Conservation (phyloP, 441 rosid genomes). For the Biscutella laevigata region DNA sequence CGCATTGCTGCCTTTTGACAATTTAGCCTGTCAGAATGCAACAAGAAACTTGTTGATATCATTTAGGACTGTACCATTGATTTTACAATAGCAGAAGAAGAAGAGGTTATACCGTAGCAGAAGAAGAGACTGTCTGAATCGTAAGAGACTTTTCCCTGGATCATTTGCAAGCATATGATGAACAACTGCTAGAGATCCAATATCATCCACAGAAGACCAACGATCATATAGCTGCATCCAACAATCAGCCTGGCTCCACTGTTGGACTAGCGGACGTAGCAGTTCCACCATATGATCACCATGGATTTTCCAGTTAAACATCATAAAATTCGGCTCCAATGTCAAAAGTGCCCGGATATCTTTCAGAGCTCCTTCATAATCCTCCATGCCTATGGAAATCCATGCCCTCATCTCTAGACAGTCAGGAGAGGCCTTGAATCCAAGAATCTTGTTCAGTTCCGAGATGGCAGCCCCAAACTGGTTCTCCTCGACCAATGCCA, state of each 20-base stretch:
- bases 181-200: slow-evolving; percentile 87
- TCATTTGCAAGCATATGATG: slow-evolving; percentile 86
- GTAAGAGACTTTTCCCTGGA: slow-evolving; percentile 77
- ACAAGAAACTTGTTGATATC: too few relatives aligned
- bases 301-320: slow-evolving; percentile 61
- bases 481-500: slow-evolving; percentile 57
- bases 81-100: too few relatives aligned
- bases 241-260: slow-evolving; percentile 84
- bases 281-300: slow-evolving; percentile 69
- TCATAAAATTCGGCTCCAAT: slow-evolving; percentile 69
- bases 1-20: slow-evolving; percentile 66
- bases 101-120: slow-evolving; percentile 33
- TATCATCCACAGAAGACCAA: slow-evolving; percentile 95
- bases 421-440: slow-evolving; percentile 76
- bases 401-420: slow-evolving; percentile 90
- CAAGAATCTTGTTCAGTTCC: slow-evolving; percentile 68
- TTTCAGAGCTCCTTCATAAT: slow-evolving; percentile 69
- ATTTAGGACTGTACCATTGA: too few relatives aligned
- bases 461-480: slow-evolving; percentile 55
- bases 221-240: slow-evolving; percentile 95
- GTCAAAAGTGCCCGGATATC: slow-evolving; percentile 83
- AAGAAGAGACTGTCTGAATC: slow-evolving; percentile 93
- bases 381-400: slow-evolving; percentile 69
- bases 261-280: slow-evolving; percentile 63
- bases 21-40: slow-evolving; percentile 50